Conservation (phyloP, 2,329 filamentous ascomycete species). For the Sphaerulina vaccinii region DNA sequence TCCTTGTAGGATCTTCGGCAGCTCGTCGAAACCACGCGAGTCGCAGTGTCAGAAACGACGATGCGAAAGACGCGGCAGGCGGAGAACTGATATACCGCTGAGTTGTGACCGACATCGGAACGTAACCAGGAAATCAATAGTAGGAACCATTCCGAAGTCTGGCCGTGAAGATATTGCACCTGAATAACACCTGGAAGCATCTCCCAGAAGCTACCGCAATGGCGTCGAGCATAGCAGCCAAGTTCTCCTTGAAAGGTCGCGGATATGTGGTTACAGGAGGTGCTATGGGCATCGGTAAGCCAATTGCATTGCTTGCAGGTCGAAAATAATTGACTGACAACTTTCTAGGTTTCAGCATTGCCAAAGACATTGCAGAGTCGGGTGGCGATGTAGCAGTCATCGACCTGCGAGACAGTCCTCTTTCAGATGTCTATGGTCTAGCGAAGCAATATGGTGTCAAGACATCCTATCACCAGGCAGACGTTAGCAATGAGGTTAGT, state of each 20-base stretch:
- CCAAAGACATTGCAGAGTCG: conserved; percentile 31
- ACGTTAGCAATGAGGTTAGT: conserved; percentile 39
- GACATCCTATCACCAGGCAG: conserved; percentile 37
- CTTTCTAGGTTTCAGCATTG: conserved; percentile 26
- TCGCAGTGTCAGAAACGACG: not conserved
- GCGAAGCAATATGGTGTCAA: conserved; percentile 63
- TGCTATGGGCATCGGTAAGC: conserved; percentile 29
- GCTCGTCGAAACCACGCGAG: too few relatives aligned
- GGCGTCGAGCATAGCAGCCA: conserved; percentile 18
- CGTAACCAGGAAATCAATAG: not conserved
- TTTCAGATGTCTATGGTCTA: conserved; percentile 30
- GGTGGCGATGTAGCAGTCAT: conserved; percentile 57
- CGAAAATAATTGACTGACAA: not conserved
- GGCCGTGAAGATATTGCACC: not conserved
- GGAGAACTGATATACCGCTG: conserved; percentile 5
- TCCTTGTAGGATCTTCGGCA: too few relatives aligned
- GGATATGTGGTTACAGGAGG: conserved; percentile 33
- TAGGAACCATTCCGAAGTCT: not conserved
- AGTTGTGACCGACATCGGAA: conserved; percentile 6
- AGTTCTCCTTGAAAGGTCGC: conserved; percentile 28
- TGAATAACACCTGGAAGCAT: not conserved
- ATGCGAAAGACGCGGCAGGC: not conserved
- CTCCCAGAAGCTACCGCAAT: not conserved
- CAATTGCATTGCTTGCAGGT: not conserved
- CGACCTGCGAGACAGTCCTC: conserved; percentile 53